phyloP scores from a whole-genome alignment of 1,284 basidiomycete genomes.

The Cryptococcus maquisensis region DNA sequence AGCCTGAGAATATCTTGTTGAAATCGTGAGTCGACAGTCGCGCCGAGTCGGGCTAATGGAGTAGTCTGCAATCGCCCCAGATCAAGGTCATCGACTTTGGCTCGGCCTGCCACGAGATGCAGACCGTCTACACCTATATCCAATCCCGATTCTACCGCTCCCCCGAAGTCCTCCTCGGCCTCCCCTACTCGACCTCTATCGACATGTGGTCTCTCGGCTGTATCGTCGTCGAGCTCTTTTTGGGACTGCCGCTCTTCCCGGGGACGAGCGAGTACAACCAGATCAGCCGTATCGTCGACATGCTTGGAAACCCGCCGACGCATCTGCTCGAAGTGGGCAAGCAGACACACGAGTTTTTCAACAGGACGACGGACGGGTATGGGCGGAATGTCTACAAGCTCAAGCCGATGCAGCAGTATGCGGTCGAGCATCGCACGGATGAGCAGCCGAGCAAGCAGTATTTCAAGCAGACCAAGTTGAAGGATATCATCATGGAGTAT shows the following conservation, averaged over 20 bases:
- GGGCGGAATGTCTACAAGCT: slow-evolving; percentile 83
- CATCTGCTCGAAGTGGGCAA: slow-evolving; percentile 97
- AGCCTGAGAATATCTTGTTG: slow-evolving; percentile 92
- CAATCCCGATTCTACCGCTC: slow-evolving; percentile 98
- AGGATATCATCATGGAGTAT: slow-evolving; percentile 93
- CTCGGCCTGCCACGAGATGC: slow-evolving; percentile 95
- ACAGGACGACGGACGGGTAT: slow-evolving; percentile 69
- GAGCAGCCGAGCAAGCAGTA: slow-evolving; percentile 99
- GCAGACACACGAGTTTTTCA: slow-evolving; percentile 92
- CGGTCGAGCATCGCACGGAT: slow-evolving; percentile 85
- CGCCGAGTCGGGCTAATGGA: slow-evolving; percentile 3
- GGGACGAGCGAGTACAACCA: slow-evolving; percentile 99
- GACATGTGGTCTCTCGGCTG: slow-evolving; percentile 99
- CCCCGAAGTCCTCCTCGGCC: slow-evolving; percentile 91
- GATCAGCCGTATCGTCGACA: slow-evolving; percentile 91
- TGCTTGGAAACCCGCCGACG: slow-evolving; percentile 83
- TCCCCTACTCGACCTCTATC: slow-evolving; percentile 88
- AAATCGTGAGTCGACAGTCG: slow-evolving; percentile 64
- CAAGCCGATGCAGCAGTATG: slow-evolving; percentile 92
- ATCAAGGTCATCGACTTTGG: slow-evolving; percentile 99
- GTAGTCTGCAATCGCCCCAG: slow-evolving; percentile 87
- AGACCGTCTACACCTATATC: slow-evolving; percentile 99
- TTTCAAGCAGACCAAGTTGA: slow-evolving; percentile 89
- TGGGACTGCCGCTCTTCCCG: slow-evolving; percentile 92
- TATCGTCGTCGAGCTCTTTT: slow-evolving; percentile 96